Conservation (phyloP, 192 early-diverging fungal genomes). For the Podila epicladia region DNA sequence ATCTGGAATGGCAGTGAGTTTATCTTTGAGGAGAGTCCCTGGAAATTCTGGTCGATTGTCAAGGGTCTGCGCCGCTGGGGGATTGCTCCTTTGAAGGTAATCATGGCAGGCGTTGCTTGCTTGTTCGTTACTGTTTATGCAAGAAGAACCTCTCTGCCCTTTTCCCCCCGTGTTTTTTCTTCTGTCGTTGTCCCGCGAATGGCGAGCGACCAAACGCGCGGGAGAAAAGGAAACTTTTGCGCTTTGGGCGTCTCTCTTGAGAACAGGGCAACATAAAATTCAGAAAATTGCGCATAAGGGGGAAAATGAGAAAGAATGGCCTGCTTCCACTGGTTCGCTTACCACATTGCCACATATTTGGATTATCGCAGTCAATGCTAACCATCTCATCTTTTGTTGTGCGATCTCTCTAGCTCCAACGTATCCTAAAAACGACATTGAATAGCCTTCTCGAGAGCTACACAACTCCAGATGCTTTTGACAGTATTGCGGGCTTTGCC, state of each 20-base stretch:
- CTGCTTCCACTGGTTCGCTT: not conserved
- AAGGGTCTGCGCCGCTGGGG: constrained; percentile 59
- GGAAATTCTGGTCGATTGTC: constrained; percentile 49
- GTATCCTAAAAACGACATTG: constrained; percentile 22
- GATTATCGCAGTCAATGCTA: no score
- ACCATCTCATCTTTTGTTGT: no score
- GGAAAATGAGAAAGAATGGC: not conserved
- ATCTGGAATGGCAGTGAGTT: constrained; percentile 65
- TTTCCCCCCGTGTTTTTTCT: not conserved
- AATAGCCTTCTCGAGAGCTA: constrained; percentile 50
- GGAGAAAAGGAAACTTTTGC: no score
- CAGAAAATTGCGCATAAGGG: not conserved
- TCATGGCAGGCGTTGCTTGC: not conserved
- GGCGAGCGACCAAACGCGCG: no score
- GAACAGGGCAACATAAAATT: not conserved
- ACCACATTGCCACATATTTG: no score
- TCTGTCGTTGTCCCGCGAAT: no score
- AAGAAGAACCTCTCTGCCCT: not conserved
- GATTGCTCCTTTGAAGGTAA: constrained; percentile 57
- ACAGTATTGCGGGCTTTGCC: constrained; percentile 36
- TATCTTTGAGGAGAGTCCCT: constrained; percentile 59
- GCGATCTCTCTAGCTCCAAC: constrained; percentile 30
- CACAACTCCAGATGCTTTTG: constrained; percentile 36
- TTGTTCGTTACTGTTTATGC: constrained; percentile 5
- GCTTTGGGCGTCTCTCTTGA: not conserved